phyloP scores from a whole-genome alignment of 1,139 yeast genomes.

The Scheffersomyces cryptocercus region DNA sequence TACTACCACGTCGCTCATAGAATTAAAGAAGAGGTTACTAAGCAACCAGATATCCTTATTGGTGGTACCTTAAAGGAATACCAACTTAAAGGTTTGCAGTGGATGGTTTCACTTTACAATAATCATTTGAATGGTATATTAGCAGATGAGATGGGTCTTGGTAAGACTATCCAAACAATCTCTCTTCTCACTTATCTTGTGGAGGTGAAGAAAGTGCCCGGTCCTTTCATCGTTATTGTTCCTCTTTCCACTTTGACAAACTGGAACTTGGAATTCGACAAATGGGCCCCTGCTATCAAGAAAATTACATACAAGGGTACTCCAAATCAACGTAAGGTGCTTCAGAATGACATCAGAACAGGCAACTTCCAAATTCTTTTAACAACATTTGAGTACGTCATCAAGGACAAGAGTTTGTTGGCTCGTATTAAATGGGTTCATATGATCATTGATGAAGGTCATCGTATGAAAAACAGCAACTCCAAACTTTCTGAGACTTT shows the following conservation, averaged over 20 bases:
- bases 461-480: slow-evolving; percentile 79
- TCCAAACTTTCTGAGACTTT: slow-evolving; percentile 73
- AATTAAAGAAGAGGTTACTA: slow-evolving; percentile 62
- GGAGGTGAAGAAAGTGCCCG: slow-evolving; percentile 64
- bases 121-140: slow-evolving; percentile 92
- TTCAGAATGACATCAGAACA: slow-evolving; percentile 60
- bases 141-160: slow-evolving; percentile 94
- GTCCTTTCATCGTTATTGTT: slow-evolving; percentile 78
- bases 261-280: slow-evolving; percentile 83
- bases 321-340: slow-evolving; percentile 65
- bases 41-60: slow-evolving; percentile 65
- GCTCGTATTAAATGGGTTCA: slow-evolving; percentile 76
- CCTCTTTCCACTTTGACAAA: slow-evolving; percentile 83
- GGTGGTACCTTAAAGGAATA: slow-evolving; percentile 95
- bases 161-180: slow-evolving; percentile 85
- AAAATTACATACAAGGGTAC: slow-evolving; percentile 75
- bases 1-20: slow-evolving; percentile 82
- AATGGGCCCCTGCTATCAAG: slow-evolving; percentile 79
- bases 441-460: slow-evolving; percentile 90
- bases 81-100: slow-evolving; percentile 89
- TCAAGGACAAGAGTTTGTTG: slow-evolving; percentile 69
- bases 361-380: slow-evolving; percentile 76
- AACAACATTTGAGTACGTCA: slow-evolving; percentile 79
- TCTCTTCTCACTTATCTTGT: slow-evolving; percentile 73
- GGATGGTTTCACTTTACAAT: slow-evolving; percentile 96